Evolutionary conservation across 306 rosid genomes (phyloP), one percentile per base, ranked within the genome.

Genomic region (Quercus robur): DNA sequence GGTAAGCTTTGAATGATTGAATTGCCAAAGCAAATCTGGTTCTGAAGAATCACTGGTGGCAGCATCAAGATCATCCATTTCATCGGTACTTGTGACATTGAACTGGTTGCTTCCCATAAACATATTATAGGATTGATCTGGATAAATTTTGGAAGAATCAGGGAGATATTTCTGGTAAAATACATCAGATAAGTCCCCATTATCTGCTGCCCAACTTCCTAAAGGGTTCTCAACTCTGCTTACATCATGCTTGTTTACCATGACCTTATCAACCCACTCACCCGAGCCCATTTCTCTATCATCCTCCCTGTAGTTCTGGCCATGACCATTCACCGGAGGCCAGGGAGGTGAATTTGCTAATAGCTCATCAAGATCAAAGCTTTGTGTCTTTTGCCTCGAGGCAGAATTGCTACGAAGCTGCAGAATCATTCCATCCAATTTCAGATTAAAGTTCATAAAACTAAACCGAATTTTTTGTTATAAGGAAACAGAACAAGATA

Each of bases 31-130:
- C 71, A 94, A 86, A 78, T 94, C 99, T 70, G 90, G 92, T 84
- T 94, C 97, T 1, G 97, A 92, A 64, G 99, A 94, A 82, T 94
- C 99, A 41, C 97, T 94, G 35, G 99, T 94, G 80, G 93, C 97
- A 66, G 92, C 97, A 77, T 94, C 97, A 85, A 92, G 79, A 83
- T 93, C 95, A 76, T 94, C 99, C 30, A 77, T 81, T 70, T 89
- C 97, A 81, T 94, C 97, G 4, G 89, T 91, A 78, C 88, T 91
- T 17, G 86, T 84, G 71, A 78, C 71, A 76, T 87, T 88, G 80
- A 91, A 89, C 83, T 81, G 87, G 73, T 85, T 88, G 71, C 85
- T 81, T 82, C 90, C 92, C 77, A 72, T 74, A 61, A 92, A 88
- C 96, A 88, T 85, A 71, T 85, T 88, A 78, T 83, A 91, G 51